Conservation (phyloP, 345 rosid genomes). For the Eucalyptus pauciflora region DNA sequence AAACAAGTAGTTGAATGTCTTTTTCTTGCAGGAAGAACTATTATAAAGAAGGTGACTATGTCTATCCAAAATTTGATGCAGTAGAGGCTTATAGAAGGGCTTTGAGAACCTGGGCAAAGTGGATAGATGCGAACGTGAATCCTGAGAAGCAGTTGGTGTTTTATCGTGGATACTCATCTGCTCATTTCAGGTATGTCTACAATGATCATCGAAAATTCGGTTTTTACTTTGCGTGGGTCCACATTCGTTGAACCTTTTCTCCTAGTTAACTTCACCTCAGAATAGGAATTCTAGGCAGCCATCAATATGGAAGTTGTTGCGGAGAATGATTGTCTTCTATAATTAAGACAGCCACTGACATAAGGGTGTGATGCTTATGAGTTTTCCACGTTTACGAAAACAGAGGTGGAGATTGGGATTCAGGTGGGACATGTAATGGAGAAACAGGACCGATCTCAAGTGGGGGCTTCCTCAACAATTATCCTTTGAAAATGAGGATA, state of each 20-base stretch:
- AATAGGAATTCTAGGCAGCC: neutral
- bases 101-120: conserved; percentile 77
- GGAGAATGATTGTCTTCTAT: neutral
- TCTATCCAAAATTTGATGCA: conserved; percentile 72
- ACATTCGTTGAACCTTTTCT: neutral
- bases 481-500: conserved; percentile 85
- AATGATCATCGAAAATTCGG: neutral
- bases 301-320: neutral
- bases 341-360: neutral
- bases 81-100: conserved; percentile 83
- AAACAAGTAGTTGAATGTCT: neutral
- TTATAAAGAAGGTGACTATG: conserved; percentile 82
- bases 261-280: neutral
- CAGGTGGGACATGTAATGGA: conserved; percentile 84
- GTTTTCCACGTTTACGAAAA: neutral
- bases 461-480: conserved; percentile 47
- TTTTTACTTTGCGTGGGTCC: neutral
- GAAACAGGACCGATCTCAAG: conserved; percentile 56
- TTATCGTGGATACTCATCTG: conserved; percentile 92
- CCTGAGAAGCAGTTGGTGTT: conserved; percentile 57
- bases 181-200: conserved; percentile 70
- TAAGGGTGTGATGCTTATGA: neutral
- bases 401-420: conserved; percentile 98
- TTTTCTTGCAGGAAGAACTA: conserved; percentile 66
- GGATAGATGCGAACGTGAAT: conserved; percentile 55